A percentile compares a stretch with the other conserved stretches of the same genome.
Conservation (phyloP, 371 early-diverging fungal species). For the Mucor indicus region DNA sequence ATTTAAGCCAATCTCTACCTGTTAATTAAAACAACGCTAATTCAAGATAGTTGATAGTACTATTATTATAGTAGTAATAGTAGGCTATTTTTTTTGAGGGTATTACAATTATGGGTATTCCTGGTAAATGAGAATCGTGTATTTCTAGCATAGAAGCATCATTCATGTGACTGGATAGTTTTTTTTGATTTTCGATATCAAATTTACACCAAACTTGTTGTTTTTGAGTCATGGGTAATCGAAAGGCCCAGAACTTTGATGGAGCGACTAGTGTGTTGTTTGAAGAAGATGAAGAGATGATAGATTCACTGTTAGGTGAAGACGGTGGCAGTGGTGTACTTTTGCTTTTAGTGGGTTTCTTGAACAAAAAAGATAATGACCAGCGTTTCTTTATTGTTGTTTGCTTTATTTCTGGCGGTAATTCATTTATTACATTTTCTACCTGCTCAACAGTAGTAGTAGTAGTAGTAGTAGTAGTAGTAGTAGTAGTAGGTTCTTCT, state of each 20-base stretch:
- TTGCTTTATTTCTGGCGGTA: no score
- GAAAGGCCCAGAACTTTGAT: slow-evolving; percentile 12
- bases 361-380: slow-evolving; percentile 4
- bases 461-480: neutral
- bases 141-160: slow-evolving; percentile 1
- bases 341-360: neutral
- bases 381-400: slow-evolving; percentile 7
- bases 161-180: slow-evolving; percentile 7
- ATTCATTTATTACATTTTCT: no score
- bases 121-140: slow-evolving; percentile 13
- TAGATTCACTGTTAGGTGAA: slow-evolving; percentile 2
- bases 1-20: no score
- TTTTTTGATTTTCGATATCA: slow-evolving; percentile 14
- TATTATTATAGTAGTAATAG: no score
- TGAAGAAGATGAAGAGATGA: neutral
- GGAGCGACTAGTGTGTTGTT: neutral
- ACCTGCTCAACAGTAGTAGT: no score
- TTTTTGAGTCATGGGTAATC: neutral
- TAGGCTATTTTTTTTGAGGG: no score
- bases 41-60: no score
- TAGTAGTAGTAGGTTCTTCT: neutral
- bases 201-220: slow-evolving; percentile 10
- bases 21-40: no score
- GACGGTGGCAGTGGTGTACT: slow-evolving; percentile 2
- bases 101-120: no score